Evolutionary conservation across 495 filamentous ascomycete species (phyloP).

Genomic region (Neurospora africana): DNA sequence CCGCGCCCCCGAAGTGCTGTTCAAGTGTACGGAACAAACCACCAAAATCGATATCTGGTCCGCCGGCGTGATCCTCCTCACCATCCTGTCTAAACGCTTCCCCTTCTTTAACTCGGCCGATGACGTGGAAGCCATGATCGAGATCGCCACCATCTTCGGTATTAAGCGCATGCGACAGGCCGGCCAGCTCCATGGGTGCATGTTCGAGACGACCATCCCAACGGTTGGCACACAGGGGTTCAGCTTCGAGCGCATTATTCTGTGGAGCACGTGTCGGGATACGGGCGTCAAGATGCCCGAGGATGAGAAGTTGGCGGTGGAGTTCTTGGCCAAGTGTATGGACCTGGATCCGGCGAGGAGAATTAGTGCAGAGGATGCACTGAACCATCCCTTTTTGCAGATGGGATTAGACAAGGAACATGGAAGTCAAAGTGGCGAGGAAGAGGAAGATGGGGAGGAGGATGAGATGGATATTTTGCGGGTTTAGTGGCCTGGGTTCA

Average conservation of each 20-base stretch:
- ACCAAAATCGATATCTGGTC: slow-evolving; percentile 97
- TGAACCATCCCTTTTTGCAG: slow-evolving; percentile 65
- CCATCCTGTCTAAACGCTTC: slow-evolving; percentile 79
- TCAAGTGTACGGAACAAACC: slow-evolving; percentile 96
- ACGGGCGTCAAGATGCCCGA: slow-evolving; percentile 35
- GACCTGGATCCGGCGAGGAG: slow-evolving; percentile 60
- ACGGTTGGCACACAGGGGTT: slow-evolving; percentile 80
- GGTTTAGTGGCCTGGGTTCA: slow-evolving; percentile 6
- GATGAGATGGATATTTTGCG: slow-evolving; percentile 42
- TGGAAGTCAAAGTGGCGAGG: slow-evolving; percentile 1
- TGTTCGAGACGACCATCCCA: slow-evolving; percentile 85
- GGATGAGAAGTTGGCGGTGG: slow-evolving; percentile 55
- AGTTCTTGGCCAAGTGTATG: slow-evolving; percentile 57
- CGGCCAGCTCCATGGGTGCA: slow-evolving; percentile 70
- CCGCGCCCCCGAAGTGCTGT: slow-evolving; percentile 87
- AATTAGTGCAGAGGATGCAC: slow-evolving; percentile 62
- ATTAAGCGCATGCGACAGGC: slow-evolving; percentile 65
- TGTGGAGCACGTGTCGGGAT: slow-evolving; percentile 70
- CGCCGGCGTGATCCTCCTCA: slow-evolving; percentile 85
- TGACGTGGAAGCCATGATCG: slow-evolving; percentile 92
- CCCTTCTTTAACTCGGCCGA: slow-evolving; percentile 98
- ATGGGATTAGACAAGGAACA: slow-evolving; percentile 13
- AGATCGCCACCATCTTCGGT: slow-evolving; percentile 95
- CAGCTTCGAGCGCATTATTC: slow-evolving; percentile 79
- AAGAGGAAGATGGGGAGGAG: slow-evolving; percentile 17